These are phyloP conservation scores for Scedosporium apiospermum DNA, from an alignment of 2,329 filamentous ascomycete genomes.

Conservation along the genomic window DNA sequence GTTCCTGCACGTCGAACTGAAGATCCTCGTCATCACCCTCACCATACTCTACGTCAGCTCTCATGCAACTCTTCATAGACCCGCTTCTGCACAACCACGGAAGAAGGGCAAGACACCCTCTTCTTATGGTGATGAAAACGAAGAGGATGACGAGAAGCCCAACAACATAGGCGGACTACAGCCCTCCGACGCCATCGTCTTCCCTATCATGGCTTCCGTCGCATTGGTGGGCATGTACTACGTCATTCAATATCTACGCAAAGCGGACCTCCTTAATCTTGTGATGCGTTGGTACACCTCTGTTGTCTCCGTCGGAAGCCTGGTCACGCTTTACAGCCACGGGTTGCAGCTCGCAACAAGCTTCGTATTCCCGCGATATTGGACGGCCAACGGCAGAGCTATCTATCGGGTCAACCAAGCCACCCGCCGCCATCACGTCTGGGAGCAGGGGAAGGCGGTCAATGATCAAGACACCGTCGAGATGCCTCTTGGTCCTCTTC, in stretches of 20 bases:
- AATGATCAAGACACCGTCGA: not conserved
- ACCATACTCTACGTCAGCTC: slow-evolving; percentile 78
- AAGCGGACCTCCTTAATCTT: slow-evolving; percentile 72
- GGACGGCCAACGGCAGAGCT: slow-evolving; percentile 35
- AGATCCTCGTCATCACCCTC: slow-evolving; percentile 51
- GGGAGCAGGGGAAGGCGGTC: not conserved
- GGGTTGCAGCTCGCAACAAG: slow-evolving; percentile 52
- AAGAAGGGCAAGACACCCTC: slow-evolving; percentile 26
- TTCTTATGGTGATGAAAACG: slow-evolving; percentile 13
- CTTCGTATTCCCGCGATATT: slow-evolving; percentile 65
- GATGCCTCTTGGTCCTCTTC: slow-evolving; percentile 16
- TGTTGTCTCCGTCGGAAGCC: slow-evolving; percentile 65
- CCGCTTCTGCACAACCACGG: slow-evolving; percentile 63
- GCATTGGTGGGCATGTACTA: slow-evolving; percentile 73
- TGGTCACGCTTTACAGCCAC: slow-evolving; percentile 67
- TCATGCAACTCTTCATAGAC: slow-evolving; percentile 75
- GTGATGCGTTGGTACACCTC: slow-evolving; percentile 79
- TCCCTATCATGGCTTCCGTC: slow-evolving; percentile 67
- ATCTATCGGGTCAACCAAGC: slow-evolving; percentile 33
- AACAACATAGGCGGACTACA: slow-evolving; percentile 42
- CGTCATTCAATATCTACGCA: slow-evolving; percentile 79
- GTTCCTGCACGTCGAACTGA: slow-evolving; percentile 23
- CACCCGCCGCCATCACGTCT: slow-evolving; percentile 9
- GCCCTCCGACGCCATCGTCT: slow-evolving; percentile 72
- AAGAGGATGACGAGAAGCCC: slow-evolving; percentile 40